Evolutionary conservation across 208 protist species (phyloP).

Genomic region (Wallacemonas sp.): DNA sequence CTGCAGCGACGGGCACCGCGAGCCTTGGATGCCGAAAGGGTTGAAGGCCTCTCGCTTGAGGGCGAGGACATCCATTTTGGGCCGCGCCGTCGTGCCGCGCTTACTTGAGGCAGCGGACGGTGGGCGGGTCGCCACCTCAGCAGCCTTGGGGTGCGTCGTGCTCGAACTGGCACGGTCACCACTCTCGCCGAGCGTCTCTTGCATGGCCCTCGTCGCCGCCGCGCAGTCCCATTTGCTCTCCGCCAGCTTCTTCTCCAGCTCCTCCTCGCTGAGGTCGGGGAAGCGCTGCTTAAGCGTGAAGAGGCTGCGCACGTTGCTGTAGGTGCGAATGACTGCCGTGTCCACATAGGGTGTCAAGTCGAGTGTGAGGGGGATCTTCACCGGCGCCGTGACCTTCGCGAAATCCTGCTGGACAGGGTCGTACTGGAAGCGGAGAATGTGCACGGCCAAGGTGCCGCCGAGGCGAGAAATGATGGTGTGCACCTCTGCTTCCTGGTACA

Average conservation of each 20-base stretch:
- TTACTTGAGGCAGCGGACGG: background rate
- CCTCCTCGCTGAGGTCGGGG: conserved; percentile 10
- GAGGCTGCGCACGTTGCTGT: conserved; percentile 27
- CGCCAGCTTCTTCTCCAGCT: conserved; percentile 16
- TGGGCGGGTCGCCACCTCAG: too few species aligned
- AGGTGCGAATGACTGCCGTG: conserved; percentile 29
- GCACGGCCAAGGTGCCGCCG: conserved; percentile 67
- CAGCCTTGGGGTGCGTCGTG: background rate
- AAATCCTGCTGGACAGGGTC: conserved; percentile 42
- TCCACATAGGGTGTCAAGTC: conserved; percentile 62
- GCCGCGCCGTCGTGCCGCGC: background rate
- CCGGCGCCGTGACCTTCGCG: conserved; percentile 54
- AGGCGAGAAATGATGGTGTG: conserved; percentile 53
- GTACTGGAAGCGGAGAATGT: conserved; percentile 85
- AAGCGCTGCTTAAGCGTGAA: conserved; percentile 43
- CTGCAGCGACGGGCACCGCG: conserved; percentile 29
- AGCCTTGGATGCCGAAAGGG: conserved; percentile 24
- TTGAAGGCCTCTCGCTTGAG: conserved; percentile 27
- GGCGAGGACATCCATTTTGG: background rate
- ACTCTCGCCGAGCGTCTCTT: conserved; percentile 6
- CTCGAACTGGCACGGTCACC: background rate
- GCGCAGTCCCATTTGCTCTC: conserved; percentile 21
- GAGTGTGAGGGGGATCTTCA: conserved; percentile 53
- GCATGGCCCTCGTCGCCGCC: conserved; percentile 20
- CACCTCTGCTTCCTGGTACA: conserved; percentile 79